Evolutionary conservation across 495 filamentous ascomycete species (phyloP).

Genomic region (Lepraria neglecta): DNA sequence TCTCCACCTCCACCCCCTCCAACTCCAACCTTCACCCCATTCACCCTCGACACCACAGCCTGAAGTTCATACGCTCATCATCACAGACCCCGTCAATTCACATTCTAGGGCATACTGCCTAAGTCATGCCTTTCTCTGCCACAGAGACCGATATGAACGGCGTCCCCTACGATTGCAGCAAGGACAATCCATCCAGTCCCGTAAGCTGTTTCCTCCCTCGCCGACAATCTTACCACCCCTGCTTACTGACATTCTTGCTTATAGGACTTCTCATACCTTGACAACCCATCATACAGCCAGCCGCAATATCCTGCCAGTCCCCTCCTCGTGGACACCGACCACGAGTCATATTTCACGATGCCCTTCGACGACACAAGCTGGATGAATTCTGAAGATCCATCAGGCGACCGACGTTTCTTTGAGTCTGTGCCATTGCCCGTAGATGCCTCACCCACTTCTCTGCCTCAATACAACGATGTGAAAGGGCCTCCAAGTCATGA

Average conservation of each 20-base stretch:
- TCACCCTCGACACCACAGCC: background rate
- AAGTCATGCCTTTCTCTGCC: conserved; percentile 2
- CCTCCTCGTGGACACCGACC: background rate
- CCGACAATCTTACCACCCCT: background rate
- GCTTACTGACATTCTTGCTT: background rate
- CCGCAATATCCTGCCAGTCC: background rate
- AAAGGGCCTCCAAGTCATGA: background rate
- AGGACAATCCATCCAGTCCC: background rate
- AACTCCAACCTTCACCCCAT: background rate
- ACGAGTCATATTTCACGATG: background rate
- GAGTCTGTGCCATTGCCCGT: background rate
- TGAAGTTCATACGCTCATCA: background rate
- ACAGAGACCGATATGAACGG: conserved; percentile 1
- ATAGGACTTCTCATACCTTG: background rate
- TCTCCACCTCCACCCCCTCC: background rate
- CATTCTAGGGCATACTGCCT: no score
- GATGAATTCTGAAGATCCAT: background rate
- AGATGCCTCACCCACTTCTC: conserved; percentile 1
- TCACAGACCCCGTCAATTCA: background rate
- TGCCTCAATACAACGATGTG: background rate
- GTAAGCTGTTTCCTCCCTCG: background rate
- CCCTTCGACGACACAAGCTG: background rate
- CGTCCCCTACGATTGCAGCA: background rate
- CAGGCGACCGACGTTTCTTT: background rate
- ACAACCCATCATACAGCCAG: background rate